phyloP scores from a whole-genome alignment of 257 asterid genomes.

The Salvia rosmarinus region DNA sequence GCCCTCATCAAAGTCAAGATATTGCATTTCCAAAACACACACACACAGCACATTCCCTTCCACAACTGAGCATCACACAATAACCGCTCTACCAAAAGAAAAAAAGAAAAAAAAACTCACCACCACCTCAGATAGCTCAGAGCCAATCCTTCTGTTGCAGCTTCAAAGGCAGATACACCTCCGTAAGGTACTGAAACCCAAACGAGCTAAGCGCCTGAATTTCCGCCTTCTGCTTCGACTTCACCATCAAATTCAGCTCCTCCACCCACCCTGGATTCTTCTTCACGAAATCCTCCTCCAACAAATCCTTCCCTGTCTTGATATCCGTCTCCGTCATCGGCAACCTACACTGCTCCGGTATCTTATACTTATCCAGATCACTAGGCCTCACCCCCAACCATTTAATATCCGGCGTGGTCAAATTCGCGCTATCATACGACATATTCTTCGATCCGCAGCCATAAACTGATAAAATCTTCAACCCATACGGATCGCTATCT shows the following conservation, averaged over 20 bases:
- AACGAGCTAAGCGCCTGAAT: slow-evolving; percentile 92
- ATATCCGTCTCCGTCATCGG: slow-evolving; percentile 92
- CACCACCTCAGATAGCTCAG: slow-evolving; percentile 34
- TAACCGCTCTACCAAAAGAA: too few relatives aligned
- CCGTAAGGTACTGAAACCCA: slow-evolving; percentile 89
- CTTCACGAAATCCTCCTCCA: slow-evolving; percentile 97
- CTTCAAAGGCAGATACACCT: slow-evolving; percentile 87
- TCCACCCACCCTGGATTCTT: slow-evolving; percentile 94
- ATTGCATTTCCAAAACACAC: neutral
- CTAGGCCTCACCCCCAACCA: slow-evolving; percentile 91
- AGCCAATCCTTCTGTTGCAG: slow-evolving; percentile 93
- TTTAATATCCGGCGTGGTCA: slow-evolving; percentile 87
- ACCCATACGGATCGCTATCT: slow-evolving; percentile 86
- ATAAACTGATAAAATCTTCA: slow-evolving; percentile 76
- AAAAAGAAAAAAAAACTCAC: neutral
- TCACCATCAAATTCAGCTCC: slow-evolving; percentile 88
- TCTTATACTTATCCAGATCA: slow-evolving; percentile 79
- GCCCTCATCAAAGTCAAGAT: neutral
- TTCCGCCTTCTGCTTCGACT: slow-evolving; percentile 90
- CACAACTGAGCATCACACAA: neutral
- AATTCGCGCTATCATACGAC: slow-evolving; percentile 86
- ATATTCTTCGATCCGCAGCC: slow-evolving; percentile 91
- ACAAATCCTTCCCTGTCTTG: slow-evolving; percentile 81
- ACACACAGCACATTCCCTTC: slow-evolving; percentile 13
- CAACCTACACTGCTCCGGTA: slow-evolving; percentile 85